phyloP scores from a whole-genome alignment of 2,329 filamentous ascomycete genomes.

The Monilinia fructigena region DNA sequence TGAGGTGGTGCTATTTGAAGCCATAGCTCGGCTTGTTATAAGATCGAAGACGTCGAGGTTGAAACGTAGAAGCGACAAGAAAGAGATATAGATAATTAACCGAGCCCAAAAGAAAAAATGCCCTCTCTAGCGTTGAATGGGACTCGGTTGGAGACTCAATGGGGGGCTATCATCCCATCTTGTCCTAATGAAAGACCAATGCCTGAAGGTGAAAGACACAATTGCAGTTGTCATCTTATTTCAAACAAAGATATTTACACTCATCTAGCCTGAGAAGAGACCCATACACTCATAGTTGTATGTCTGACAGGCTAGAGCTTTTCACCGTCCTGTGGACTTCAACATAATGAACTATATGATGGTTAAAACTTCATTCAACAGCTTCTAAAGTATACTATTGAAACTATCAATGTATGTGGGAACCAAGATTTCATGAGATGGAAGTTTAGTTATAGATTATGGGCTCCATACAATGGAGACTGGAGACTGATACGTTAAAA shows the following conservation, averaged over 20 bases:
- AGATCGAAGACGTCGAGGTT: background rate
- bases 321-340: background rate
- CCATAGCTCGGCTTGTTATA: background rate
- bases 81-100: background rate
- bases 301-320: background rate
- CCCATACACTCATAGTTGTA: background rate
- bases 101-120: background rate
- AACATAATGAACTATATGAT: background rate
- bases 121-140: background rate
- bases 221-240: background rate
- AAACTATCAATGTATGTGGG: background rate
- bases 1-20: background rate
- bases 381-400: background rate
- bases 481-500: accelerated
- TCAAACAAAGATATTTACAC: background rate
- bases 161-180: background rate
- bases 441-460: background rate
- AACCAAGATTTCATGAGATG: background rate
- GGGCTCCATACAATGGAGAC: accelerated
- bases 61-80: background rate
- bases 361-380: background rate
- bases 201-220: background rate
- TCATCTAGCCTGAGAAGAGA: too few species aligned
- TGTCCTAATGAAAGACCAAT: background rate
- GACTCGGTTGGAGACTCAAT: constrained; percentile 8